Conservation (phyloP, 306 rosid species). For the Notholithocarpus densiflorus region DNA sequence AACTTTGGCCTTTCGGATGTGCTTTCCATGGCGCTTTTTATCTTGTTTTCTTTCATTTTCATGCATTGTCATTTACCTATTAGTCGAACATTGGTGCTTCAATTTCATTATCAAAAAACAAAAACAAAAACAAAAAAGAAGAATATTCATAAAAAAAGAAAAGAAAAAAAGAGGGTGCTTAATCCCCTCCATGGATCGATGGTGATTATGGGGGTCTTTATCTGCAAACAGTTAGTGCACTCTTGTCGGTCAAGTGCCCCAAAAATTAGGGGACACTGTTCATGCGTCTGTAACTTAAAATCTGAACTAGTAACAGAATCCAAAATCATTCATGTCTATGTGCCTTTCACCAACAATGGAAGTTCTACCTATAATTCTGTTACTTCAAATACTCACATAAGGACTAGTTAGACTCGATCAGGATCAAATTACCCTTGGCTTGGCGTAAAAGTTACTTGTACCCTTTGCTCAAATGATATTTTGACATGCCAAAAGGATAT, state of each 20-base stretch:
- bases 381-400: too few species aligned
- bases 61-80: constrained; percentile 11
- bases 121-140: too few species aligned
- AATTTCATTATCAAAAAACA: too few species aligned
- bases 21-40: constrained; percentile 27
- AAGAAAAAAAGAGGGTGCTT: too few species aligned
- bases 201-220: constrained; percentile 33
- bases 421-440: too few species aligned
- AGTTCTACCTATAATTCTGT: too few species aligned
- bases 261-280: constrained; percentile 42
- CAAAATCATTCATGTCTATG: constrained; percentile 15
- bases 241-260: constrained; percentile 63
- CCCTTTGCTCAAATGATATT: too few species aligned
- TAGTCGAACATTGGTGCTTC: constrained; percentile 8
- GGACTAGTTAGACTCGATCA: too few species aligned
- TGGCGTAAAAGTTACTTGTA: too few species aligned
- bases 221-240: constrained; percentile 43
- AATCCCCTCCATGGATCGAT: constrained; percentile 24
- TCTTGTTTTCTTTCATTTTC: constrained; percentile 32
- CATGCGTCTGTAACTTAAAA: constrained; percentile 26
- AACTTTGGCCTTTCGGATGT: constrained; percentile 36
- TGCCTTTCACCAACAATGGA: too few species aligned
- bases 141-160: too few species aligned
- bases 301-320: constrained; percentile 32
- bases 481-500: too few species aligned